Evolutionary conservation across 23 red algal species (phyloP).

Genomic region (Chondrus crispus): DNA sequence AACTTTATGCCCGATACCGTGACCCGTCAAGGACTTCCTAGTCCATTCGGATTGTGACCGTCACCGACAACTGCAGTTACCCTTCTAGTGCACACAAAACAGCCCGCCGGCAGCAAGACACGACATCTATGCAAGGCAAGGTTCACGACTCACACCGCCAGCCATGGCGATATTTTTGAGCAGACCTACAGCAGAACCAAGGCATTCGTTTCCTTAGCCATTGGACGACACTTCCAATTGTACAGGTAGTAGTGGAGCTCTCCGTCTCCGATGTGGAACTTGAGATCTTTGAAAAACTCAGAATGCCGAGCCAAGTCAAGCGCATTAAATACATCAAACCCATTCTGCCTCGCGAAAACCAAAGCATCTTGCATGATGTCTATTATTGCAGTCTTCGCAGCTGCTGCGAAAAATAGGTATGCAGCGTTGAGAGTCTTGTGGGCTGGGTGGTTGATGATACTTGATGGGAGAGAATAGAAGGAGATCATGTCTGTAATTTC

Average conservation of each 20-base stretch:
- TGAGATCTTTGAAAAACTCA: conserved; percentile 73
- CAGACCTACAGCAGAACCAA: conserved; percentile 56
- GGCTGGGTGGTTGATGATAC: conserved; percentile 71
- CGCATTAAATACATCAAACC: conserved; percentile 97
- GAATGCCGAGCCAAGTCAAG: conserved; percentile 83
- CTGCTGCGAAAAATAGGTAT: conserved; percentile 83
- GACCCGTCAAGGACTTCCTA: conserved; percentile 43
- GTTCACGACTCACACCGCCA: not conserved
- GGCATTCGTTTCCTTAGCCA: conserved; percentile 53
- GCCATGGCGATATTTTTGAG: not conserved
- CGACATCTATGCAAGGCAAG: no score
- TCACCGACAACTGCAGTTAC: no score
- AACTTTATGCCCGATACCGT: conserved; percentile 32
- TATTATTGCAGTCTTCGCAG: conserved; percentile 20
- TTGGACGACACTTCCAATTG: conserved; percentile 88
- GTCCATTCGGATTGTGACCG: not conserved
- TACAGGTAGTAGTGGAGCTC: conserved; percentile 94
- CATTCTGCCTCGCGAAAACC: conserved; percentile 67
- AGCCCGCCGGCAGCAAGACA: no score
- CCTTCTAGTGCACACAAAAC: no score
- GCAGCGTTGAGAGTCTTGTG: conserved; percentile 86
- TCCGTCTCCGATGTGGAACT: conserved; percentile 89
- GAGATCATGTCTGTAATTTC: conserved; percentile 77
- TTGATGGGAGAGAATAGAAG: conserved; percentile 93
- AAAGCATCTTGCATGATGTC: conserved; percentile 80